Evolutionary conservation across 495 filamentous ascomycete genomes (phyloP).

Genomic region (Aspergillus coremiiformis): DNA sequence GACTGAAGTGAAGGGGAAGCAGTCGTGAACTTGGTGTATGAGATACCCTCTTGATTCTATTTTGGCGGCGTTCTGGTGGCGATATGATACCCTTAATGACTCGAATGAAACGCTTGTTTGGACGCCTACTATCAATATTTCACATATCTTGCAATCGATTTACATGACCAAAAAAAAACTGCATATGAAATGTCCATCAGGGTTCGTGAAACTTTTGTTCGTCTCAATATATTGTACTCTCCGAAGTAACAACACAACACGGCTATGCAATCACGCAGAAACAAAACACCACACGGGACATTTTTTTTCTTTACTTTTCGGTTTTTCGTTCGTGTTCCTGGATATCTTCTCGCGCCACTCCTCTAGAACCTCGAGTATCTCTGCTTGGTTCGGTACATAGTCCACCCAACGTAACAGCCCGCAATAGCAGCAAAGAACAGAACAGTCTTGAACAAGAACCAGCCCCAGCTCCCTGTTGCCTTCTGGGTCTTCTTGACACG

Average conservation of each 20-base stretch:
- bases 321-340: not conserved
- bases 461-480: constrained; percentile 67
- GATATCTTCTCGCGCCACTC: not conserved
- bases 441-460: constrained; percentile 85
- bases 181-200: too few species aligned
- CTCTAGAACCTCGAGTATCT: constrained; percentile 72
- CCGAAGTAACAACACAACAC: constrained; percentile 13
- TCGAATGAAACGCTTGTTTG: too few species aligned
- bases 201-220: constrained; percentile 7
- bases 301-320: constrained; percentile 7
- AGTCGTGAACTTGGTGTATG: not conserved
- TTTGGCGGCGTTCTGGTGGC: not conserved
- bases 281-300: constrained; percentile 1
- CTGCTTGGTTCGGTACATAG: constrained; percentile 66
- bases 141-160: too few species aligned
- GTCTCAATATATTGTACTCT: constrained; percentile 3
- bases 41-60: constrained; percentile 8
- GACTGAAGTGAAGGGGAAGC: constrained; percentile 44
- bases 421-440: constrained; percentile 62
- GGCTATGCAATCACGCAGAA: constrained; percentile 17
- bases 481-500: constrained; percentile 22
- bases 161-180: too few species aligned
- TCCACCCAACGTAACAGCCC: constrained; percentile 78
- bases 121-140: too few species aligned
- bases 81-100: not conserved